A percentile compares a stretch with the other conserved stretches of the same genome.
phyloP scores from a whole-genome alignment of 352 stramenopile genomes.

The Pythium utonaiense region DNA sequence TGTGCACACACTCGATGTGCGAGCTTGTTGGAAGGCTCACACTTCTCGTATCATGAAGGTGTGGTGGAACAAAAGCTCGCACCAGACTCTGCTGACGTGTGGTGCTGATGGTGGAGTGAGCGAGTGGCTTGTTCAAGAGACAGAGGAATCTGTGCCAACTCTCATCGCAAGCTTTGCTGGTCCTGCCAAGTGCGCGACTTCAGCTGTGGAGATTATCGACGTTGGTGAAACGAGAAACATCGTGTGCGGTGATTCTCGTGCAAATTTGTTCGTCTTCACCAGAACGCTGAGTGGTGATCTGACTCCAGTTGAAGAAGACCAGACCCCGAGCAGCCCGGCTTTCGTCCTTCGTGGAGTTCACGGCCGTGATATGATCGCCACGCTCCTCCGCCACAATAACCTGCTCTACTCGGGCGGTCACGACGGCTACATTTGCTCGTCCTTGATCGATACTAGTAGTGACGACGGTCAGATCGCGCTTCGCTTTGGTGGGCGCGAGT shows the following conservation, averaged over 20 bases:
- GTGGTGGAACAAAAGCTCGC: constrained; percentile 41
- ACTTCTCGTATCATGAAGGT: constrained; percentile 66
- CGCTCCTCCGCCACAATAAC: constrained; percentile 35
- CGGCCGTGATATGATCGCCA: constrained; percentile 65
- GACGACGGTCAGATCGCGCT: constrained; percentile 32
- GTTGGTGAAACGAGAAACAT: constrained; percentile 40
- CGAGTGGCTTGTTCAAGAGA: constrained; percentile 43
- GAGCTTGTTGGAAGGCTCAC: constrained; percentile 48
- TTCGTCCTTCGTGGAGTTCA: constrained; percentile 51
- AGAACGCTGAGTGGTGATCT: constrained; percentile 23
- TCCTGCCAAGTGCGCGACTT: constrained; percentile 54
- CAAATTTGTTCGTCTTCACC: constrained; percentile 63
- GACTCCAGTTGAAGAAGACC: not conserved
- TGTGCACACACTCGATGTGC: constrained; percentile 27
- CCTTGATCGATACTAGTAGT: constrained; percentile 26
- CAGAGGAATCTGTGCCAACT: constrained; percentile 7
- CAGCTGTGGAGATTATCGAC: constrained; percentile 51
- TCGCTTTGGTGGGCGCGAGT: constrained; percentile 46
- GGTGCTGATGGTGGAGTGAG: constrained; percentile 51
- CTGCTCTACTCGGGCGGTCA: constrained; percentile 65
- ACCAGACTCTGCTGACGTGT: constrained; percentile 54
- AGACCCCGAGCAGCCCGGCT: constrained; percentile 10
- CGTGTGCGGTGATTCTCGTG: constrained; percentile 68
- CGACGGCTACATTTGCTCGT: constrained; percentile 79
- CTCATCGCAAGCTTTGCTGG: constrained; percentile 50